phyloP scores from a whole-genome alignment of 2,329 filamentous ascomycete genomes.

The Alternaria burnsii region DNA sequence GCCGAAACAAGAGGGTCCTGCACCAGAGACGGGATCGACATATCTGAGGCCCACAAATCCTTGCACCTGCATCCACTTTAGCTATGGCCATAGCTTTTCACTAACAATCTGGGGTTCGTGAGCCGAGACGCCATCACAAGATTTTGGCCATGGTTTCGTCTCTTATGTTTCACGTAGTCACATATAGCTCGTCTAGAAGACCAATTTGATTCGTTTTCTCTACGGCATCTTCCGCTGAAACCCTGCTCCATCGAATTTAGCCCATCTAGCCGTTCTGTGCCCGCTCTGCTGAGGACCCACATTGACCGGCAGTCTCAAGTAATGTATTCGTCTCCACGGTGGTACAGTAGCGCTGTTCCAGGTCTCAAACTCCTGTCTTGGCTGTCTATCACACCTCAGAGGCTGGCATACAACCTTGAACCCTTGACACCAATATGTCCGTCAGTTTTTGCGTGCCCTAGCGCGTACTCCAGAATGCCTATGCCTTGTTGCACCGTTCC shows the following conservation, averaged over 20 bases:
- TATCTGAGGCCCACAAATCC: conserved; percentile 9
- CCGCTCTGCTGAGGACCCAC: conserved; percentile 6
- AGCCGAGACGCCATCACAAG: conserved; percentile 14
- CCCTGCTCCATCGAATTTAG: background rate
- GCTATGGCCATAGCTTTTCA: conserved; percentile 23
- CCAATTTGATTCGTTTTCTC: background rate
- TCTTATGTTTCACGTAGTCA: conserved; percentile 14
- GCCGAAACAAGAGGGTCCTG: conserved; percentile 30
- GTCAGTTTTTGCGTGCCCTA: background rate
- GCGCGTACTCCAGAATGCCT: background rate
- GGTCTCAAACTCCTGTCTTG: conserved; percentile 7
- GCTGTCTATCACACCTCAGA: background rate
- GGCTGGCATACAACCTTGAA: background rate
- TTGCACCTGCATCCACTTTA: conserved; percentile 17
- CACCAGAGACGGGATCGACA: conserved; percentile 29
- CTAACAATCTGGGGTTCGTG: conserved; percentile 21
- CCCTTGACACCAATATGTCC: background rate
- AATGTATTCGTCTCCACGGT: conserved; percentile 18
- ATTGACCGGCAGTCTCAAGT: conserved; percentile 16
- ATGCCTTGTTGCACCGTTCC: background rate
- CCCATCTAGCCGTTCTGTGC: background rate
- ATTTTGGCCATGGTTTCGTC: conserved; percentile 11
- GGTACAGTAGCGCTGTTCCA: conserved; percentile 13
- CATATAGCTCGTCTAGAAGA: background rate
- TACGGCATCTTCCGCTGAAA: background rate